phyloP scores from a whole-genome alignment of 495 filamentous ascomycete species.

The Amniculicola lignicola region DNA sequence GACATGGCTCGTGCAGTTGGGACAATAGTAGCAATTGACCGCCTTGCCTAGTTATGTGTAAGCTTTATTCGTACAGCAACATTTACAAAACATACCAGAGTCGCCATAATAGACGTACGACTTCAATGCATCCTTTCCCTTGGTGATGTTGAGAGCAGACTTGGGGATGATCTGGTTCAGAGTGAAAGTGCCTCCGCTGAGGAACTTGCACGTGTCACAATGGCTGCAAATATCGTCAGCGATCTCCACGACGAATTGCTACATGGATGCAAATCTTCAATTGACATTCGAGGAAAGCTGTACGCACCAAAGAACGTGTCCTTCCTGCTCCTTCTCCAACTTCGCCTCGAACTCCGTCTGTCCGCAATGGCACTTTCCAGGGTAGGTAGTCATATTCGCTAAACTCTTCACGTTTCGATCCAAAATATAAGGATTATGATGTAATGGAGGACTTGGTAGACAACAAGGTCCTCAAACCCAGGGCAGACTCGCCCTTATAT shows the following conservation, averaged over 20 bases:
- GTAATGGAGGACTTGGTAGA: neutral
- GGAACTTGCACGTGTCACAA: constrained; percentile 52
- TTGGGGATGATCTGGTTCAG: constrained; percentile 53
- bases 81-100: no score
- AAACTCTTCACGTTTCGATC: constrained; percentile 11
- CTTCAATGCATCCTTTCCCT: constrained; percentile 43
- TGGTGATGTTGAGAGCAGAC: constrained; percentile 48
- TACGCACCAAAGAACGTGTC: constrained; percentile 50
- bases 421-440: neutral
- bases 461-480: constrained; percentile 23
- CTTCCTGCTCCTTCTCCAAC: constrained; percentile 41
- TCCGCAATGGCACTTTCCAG: constrained; percentile 53
- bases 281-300: neutral
- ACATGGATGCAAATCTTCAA: constrained; percentile 3
- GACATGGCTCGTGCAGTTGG: constrained; percentile 50
- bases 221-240: constrained; percentile 40
- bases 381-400: constrained; percentile 41
- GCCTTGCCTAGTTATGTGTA: constrained; percentile 41
- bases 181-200: constrained; percentile 48
- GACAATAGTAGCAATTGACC: constrained; percentile 55
- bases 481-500: neutral
- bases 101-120: constrained; percentile 52
- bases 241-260: neutral
- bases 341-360: constrained; percentile 48
- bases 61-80: neutral